These are phyloP conservation scores for Magnaporthales sp. DNA, from an alignment of 2,329 filamentous ascomycete genomes.

Conservation along the genomic window DNA sequence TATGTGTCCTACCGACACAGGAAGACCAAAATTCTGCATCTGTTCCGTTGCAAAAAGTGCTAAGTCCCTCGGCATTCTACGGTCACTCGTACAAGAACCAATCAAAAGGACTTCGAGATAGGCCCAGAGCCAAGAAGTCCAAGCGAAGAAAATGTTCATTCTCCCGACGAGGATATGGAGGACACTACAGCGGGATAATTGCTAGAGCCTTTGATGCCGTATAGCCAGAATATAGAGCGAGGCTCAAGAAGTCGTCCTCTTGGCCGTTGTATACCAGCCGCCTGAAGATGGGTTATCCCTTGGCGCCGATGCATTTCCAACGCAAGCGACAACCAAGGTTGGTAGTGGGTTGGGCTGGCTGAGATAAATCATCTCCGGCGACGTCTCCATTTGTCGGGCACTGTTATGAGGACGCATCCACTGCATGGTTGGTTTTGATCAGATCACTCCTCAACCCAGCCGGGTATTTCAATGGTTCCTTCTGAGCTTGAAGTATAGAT, in stretches of 20 bases:
- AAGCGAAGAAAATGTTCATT: too few species aligned
- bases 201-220: background rate
- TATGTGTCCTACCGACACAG: too few species aligned
- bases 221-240: background rate
- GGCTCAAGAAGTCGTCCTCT: background rate
- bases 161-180: too few species aligned
- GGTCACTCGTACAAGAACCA: too few species aligned
- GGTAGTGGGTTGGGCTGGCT: background rate
- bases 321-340: background rate
- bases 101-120: too few species aligned
- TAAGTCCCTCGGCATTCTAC: too few species aligned
- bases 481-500: background rate
- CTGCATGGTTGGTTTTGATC: background rate
- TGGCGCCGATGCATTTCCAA: background rate
- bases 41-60: too few species aligned
- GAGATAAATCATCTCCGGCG: background rate
- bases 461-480: too few species aligned
- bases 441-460: background rate
- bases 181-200: background rate
- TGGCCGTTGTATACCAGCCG: background rate
- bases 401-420: background rate
- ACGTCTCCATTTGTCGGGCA: background rate
- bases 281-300: too few species aligned
- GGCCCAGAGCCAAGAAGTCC: too few species aligned
- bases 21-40: too few species aligned